A percentile compares a stretch with the other conserved stretches of the same genome.
Conservation (phyloP, 139 green algal species). For the Chlorella ohadii region DNA sequence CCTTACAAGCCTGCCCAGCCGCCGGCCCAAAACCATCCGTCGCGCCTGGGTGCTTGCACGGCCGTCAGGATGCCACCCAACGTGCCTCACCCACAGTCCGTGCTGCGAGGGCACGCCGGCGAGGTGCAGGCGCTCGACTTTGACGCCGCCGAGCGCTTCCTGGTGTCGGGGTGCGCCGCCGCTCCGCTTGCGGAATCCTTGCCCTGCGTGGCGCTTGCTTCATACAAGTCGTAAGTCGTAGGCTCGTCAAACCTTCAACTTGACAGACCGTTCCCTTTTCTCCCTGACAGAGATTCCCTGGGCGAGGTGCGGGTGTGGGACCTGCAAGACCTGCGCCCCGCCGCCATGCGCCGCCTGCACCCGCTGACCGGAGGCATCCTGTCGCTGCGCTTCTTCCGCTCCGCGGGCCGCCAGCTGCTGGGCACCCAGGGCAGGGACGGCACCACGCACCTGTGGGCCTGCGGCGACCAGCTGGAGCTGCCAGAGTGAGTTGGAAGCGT, state of each 20-base stretch:
- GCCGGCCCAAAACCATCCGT: too few relatives aligned
- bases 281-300: conserved; percentile 46
- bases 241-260: too few relatives aligned
- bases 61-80: background rate
- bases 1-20: too few relatives aligned
- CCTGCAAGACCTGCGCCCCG: conserved; percentile 28
- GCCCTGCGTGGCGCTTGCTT: background rate
- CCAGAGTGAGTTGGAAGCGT: conserved; percentile 30
- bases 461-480: conserved; percentile 16
- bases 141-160: conserved; percentile 9
- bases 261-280: background rate
- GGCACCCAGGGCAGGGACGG: conserved; percentile 55
- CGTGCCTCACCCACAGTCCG: conserved; percentile 32
- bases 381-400: background rate
- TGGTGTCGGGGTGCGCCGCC: conserved; percentile 50
- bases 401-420: background rate
- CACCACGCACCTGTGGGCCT: conserved; percentile 30
- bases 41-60: too few relatives aligned
- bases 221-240: too few relatives aligned
- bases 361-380: conserved; percentile 43
- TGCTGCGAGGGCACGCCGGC: conserved; percentile 49
- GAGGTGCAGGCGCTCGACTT: conserved; percentile 62
- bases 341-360: conserved; percentile 40
- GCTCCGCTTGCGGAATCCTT: background rate
- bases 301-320: conserved; percentile 54